These are phyloP conservation scores for Penicillium silybi DNA, from an alignment of 495 filamentous ascomycete species.

Conservation along the genomic window DNA sequence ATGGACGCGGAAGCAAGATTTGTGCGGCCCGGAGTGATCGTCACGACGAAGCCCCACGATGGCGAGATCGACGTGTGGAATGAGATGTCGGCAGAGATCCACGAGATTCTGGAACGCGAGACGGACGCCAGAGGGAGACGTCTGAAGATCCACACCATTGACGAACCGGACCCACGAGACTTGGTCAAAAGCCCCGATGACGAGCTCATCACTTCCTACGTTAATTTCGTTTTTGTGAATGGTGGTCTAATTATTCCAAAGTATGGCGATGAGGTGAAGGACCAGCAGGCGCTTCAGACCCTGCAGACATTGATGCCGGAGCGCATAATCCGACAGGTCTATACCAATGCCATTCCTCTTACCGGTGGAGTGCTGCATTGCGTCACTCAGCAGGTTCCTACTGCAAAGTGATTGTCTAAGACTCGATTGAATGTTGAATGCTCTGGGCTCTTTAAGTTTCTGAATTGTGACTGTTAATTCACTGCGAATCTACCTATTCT, in stretches of 20 bases:
- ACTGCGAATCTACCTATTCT: too few relatives aligned
- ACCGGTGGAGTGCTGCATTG: constrained; percentile 28
- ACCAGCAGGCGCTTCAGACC: constrained; percentile 18
- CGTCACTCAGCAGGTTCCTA: constrained; percentile 22
- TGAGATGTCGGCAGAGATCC: constrained; percentile 19
- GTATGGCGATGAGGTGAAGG: constrained; percentile 19
- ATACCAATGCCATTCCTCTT: constrained; percentile 21
- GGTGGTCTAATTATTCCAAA: constrained; percentile 23
- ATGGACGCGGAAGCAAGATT: constrained; percentile 26
- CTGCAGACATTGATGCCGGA: constrained; percentile 17
- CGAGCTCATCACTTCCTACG: constrained; percentile 20
- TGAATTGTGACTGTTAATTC: too few relatives aligned
- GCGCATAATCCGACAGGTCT: constrained; percentile 21
- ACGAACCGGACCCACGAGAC: constrained; percentile 17
- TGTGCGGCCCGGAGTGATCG: constrained; percentile 21
- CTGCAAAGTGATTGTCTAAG: too few relatives aligned
- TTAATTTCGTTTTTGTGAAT: constrained; percentile 30
- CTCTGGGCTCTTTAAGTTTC: too few relatives aligned
- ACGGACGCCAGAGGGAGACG: constrained; percentile 23
- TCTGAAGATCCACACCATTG: constrained; percentile 20
- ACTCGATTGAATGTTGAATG: too few relatives aligned
- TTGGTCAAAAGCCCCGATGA: constrained; percentile 15
- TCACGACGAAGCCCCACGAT: constrained; percentile 16
- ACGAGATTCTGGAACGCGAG: constrained; percentile 13
- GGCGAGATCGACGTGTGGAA: constrained; percentile 14